Conservation (phyloP, 2,329 filamentous ascomycete genomes). For the Arthrobotrys sinensis region DNA sequence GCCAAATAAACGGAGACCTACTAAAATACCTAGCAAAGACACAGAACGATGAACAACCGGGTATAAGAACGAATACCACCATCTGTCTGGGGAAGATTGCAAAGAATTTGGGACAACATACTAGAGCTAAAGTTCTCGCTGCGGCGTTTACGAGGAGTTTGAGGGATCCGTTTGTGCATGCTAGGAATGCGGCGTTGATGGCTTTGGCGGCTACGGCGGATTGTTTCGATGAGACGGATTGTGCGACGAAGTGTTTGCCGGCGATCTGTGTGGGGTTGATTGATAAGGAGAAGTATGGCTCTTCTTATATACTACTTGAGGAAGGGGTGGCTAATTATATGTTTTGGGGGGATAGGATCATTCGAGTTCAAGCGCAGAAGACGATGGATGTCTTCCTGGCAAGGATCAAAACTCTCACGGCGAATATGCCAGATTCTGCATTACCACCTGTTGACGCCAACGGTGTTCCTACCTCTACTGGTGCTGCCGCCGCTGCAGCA, state of each 20-base stretch:
- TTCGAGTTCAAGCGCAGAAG: conserved; percentile 92
- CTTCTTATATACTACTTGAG: not conserved
- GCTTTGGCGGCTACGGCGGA: conserved; percentile 88
- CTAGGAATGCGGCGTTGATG: conserved; percentile 88
- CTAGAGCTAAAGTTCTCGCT: conserved; percentile 88
- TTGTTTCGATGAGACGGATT: conserved; percentile 90
- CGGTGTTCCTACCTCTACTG: conserved; percentile 66
- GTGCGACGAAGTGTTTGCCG: conserved; percentile 85
- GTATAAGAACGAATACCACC: conserved; percentile 97
- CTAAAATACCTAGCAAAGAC: conserved; percentile 93
- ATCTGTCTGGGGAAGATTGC: conserved; percentile 98
- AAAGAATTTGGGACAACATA: conserved; percentile 83
- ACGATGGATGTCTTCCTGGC: conserved; percentile 88
- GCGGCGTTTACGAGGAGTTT: conserved; percentile 92
- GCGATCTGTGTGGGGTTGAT: conserved; percentile 86
- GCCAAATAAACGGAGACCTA: conserved; percentile 92
- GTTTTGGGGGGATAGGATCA: conserved; percentile 70
- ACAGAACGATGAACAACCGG: conserved; percentile 96
- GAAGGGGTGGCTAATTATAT: conserved; percentile 8
- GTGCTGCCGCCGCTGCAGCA: conserved; percentile 69
- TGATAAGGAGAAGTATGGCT: conserved; percentile 86
- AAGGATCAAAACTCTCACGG: conserved; percentile 83
- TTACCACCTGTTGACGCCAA: conserved; percentile 74
- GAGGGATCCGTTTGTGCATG: conserved; percentile 94
- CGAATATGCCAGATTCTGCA: conserved; percentile 83